Evolutionary conservation across 176 grass and related monocot genomes (phyloP), one percentile per base, ranked within the genome.

Genomic region (Triticum turgidum): DNA sequence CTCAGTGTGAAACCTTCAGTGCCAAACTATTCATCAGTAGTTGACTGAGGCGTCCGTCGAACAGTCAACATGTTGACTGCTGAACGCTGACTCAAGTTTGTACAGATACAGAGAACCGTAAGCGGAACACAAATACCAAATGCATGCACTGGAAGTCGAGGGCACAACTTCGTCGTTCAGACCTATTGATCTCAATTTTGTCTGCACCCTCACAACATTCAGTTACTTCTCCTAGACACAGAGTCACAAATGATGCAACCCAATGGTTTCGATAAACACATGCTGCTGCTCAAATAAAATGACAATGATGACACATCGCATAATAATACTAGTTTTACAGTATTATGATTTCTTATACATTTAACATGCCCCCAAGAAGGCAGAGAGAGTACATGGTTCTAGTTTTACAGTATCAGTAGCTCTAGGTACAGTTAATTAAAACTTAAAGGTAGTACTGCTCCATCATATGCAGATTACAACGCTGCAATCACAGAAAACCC

Each of bases 401-500:
- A 25, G 21, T 15, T 24, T 84, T 42, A 73, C 81, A 88, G 54
- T 11, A 39, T 84, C 11, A 18, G 15, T 58, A 44, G 14, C 21
- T 67, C 18, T 75, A 75, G 24, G 47, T 81, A 89, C 70, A 82
- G 38, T 86, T 69, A 89, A 3, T 86, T 69, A 89, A 59, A 8
- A 70, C 24, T 89, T 11, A 32, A 52, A 71, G 71, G 69, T 61
- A 37, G 24, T 41, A 22, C n/a, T 80, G 1, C 7, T 56, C 22
- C 51, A 35, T 22, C n/a, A n/a, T 44, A 65, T 33, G 54, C 11
- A 71, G 20, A 88, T 20, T 49, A 45, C 73, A 73, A 73, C 30
- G 62, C 30, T 64, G 9, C 32, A 33, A 37, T 73, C 33, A 41
- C 21, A 78, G 63, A 20, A 5, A 25, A 39, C 39, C 15, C 37